A percentile compares a stretch with the other conserved stretches of the same genome.
phyloP scores from a whole-genome alignment of 2,329 filamentous ascomycete genomes.

The Rutstroemia sp. region DNA sequence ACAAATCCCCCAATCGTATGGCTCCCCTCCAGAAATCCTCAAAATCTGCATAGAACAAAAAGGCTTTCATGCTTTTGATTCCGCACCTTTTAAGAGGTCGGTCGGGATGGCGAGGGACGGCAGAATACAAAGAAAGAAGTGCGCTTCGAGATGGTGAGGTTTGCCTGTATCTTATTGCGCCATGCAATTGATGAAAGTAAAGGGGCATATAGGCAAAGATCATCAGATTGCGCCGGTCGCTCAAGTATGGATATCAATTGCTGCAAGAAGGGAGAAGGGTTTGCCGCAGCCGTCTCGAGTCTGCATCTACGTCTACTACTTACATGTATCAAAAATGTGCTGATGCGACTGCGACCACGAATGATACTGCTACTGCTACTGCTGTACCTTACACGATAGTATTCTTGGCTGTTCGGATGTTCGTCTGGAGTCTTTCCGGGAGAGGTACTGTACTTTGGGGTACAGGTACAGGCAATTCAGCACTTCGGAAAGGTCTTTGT shows the following conservation, averaged over 20 bases:
- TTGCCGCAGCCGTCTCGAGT: too few species aligned
- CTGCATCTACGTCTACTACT: too few species aligned
- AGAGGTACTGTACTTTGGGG: too few species aligned
- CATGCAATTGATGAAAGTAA: background rate
- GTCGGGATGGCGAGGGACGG: background rate
- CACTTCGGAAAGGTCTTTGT: too few species aligned
- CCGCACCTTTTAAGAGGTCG: constrained; percentile 4
- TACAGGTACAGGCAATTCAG: too few species aligned
- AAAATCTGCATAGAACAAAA: constrained; percentile 7
- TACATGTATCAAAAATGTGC: background rate
- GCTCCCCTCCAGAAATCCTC: constrained; percentile 1
- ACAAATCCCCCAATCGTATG: background rate
- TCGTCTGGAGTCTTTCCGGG: background rate
- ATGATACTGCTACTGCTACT: background rate
- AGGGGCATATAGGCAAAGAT: background rate
- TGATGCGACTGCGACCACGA: background rate
- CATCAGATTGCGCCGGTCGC: too few species aligned
- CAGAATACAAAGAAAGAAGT: constrained; percentile 3
- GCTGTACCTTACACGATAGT: background rate
- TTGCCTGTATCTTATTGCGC: background rate
- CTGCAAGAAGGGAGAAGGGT: background rate
- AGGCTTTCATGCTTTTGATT: constrained; percentile 6
- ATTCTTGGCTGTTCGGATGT: background rate
- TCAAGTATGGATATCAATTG: background rate
- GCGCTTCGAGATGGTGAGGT: background rate